Base-by-base conservation (phyloP, 1,284 basidiomycete genomes). In the Heterobasidion annosum region DNA sequence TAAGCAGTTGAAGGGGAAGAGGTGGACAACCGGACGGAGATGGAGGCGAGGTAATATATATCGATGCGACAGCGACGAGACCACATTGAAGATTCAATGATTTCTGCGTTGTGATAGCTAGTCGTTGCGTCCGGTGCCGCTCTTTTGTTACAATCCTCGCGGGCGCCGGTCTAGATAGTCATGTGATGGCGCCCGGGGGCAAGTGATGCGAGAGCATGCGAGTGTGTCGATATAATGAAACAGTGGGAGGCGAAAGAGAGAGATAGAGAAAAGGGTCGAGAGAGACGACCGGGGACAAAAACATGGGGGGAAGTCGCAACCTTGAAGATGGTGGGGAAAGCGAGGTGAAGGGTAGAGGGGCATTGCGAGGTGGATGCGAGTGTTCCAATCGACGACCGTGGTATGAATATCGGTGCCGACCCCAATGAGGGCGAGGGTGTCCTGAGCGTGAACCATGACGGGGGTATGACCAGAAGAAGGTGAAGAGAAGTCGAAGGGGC, bases 381-480 rank as follows among this genome's bases (percentile, higher is more conserved):
- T 56, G 54, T 55, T 53, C 58, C 58, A 62, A 57, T 59, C 62
- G 63, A 62, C 68, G 58, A 66, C 63, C 68, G 73, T 75, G 71
- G 71, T 69, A 76, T 76, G 71, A 77, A 77, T 76, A 70, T 69
- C 71, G 70, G 66, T 62, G 68, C 62, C 63, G 65, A 63, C 51
- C n/a, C 16, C 32, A 58, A 58, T 33, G 32, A 64, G 62, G 53
- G 65, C 57, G 67, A 63, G 62, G 65, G 49, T 68, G 70, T 76
- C 74, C 73, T 71, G 63, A 65, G 60, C 73, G 72, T 71, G 64
- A 70, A 66, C 70, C 67, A 54, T 62, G 58, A 69, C 68, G 70
- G 58, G 48, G 56, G 53, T 18, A 62, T 59, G 63, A 45, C 16
- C 54, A 60, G 56, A 60, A 47, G 34, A 43, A 45, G 18, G 56